These are phyloP conservation scores for Encephalitozoon romaleae DNA, from an alignment of 371 early-diverging fungal genomes.

Conservation along the genomic window DNA sequence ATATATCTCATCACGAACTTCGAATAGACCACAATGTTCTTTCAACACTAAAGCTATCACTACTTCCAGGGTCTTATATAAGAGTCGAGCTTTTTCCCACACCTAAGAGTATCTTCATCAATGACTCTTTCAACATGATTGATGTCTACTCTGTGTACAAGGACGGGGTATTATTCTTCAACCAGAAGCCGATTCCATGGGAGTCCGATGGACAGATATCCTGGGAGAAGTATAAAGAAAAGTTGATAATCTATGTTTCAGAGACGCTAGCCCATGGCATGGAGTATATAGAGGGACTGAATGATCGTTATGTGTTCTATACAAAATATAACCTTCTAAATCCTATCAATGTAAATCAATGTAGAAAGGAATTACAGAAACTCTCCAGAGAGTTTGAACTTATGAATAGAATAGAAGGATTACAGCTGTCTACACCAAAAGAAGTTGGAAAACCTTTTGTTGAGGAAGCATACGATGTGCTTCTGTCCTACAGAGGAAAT, in stretches of 20 bases:
- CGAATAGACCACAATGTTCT: neutral
- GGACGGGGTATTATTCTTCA: neutral
- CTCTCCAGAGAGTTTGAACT: neutral
- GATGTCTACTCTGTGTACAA: conserved; percentile 2
- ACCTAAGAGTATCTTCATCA: neutral
- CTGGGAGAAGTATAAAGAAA: neutral
- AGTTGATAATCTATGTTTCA: neutral
- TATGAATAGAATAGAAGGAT: neutral
- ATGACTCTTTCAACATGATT: neutral
- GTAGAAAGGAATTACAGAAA: neutral
- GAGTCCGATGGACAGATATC: neutral
- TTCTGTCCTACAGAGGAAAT: neutral
- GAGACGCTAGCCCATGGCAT: neutral
- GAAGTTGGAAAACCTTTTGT: neutral
- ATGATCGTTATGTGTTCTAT: neutral
- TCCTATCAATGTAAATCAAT: neutral
- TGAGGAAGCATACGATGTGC: no score
- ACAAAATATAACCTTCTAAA: neutral
- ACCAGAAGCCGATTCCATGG: neutral
- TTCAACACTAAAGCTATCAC: neutral
- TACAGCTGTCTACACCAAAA: neutral
- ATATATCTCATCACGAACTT: neutral
- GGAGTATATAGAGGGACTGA: no score
- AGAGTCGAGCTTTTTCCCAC: neutral
- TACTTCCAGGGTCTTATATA: neutral